These are phyloP conservation scores for Aureobasidium sp. DNA, from an alignment of 2,329 filamentous ascomycete genomes.

Conservation along the genomic window DNA sequence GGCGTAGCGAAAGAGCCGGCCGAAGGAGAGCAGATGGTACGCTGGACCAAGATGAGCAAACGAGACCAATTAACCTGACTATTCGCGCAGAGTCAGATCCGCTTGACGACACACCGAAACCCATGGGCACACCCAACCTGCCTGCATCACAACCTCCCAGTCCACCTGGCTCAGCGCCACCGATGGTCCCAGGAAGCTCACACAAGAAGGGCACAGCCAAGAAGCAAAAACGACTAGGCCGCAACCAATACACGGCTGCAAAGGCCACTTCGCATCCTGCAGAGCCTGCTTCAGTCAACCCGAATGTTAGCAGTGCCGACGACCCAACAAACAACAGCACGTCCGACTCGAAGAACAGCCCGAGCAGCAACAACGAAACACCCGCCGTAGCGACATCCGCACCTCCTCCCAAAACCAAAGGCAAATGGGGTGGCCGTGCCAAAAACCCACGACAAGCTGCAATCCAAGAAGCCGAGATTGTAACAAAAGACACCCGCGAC, in stretches of 20 bases:
- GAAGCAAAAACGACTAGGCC: constrained; percentile 52
- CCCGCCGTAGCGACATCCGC: constrained; percentile 22
- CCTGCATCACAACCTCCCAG: constrained; percentile 34
- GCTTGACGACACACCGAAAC: constrained; percentile 55
- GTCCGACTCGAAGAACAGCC: constrained; percentile 24
- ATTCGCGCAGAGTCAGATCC: constrained; percentile 57
- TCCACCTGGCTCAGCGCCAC: constrained; percentile 26
- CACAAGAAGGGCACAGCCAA: constrained; percentile 56
- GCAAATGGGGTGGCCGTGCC: constrained; percentile 17
- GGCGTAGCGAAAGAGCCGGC: constrained; percentile 74
- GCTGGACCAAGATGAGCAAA: constrained; percentile 14
- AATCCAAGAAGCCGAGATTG: constrained; percentile 20
- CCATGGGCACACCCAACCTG: constrained; percentile 27
- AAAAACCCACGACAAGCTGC: constrained; percentile 19
- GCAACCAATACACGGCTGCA: constrained; percentile 67
- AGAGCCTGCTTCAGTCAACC: constrained; percentile 12
- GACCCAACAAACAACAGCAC: constrained; percentile 17
- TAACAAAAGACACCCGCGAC: constrained; percentile 10
- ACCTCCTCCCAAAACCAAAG: constrained; percentile 24
- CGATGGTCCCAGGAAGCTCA: constrained; percentile 35
- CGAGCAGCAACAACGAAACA: constrained; percentile 26
- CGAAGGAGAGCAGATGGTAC: constrained; percentile 73
- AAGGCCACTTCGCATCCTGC: constrained; percentile 40
- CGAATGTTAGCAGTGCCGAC: constrained; percentile 24
- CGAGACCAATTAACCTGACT: constrained; percentile 17